A percentile compares a stretch with the other conserved stretches of the same genome.
Evolutionary conservation across 495 filamentous ascomycete species (phyloP).

Genomic region (Talaromyces wortmannii): DNA sequence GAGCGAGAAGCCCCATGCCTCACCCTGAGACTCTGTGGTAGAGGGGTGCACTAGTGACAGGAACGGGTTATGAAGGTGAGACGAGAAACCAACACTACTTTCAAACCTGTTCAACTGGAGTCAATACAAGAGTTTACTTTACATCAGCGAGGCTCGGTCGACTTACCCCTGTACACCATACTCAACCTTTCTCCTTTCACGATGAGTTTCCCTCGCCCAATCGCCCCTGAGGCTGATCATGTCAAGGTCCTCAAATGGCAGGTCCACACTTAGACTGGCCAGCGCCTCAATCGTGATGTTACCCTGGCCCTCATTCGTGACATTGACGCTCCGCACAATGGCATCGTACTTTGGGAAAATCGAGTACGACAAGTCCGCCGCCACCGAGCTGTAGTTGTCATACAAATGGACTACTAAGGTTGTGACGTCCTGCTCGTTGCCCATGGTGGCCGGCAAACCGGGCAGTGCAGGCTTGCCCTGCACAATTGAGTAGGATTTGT

Average conservation of each 20-base stretch:
- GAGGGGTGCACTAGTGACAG: slow-evolving; percentile 39
- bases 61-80: slow-evolving; percentile 49
- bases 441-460: too few relatives aligned
- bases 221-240: slow-evolving; percentile 46
- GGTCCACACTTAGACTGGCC: slow-evolving; percentile 46
- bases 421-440: too few relatives aligned
- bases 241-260: slow-evolving; percentile 45
- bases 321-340: slow-evolving; percentile 41
- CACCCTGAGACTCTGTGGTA: slow-evolving; percentile 43
- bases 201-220: slow-evolving; percentile 44
- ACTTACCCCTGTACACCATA: slow-evolving; percentile 26
- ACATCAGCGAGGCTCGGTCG: too few relatives aligned
- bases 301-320: slow-evolving; percentile 41
- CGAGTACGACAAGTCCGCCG: too few relatives aligned
- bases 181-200: slow-evolving; percentile 25
- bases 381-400: too few relatives aligned
- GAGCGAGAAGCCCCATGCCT: slow-evolving; percentile 49
- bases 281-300: slow-evolving; percentile 40
- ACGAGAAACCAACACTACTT: slow-evolving; percentile 44
- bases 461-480: too few relatives aligned
- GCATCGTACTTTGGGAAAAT: slow-evolving; percentile 47
- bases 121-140: too few relatives aligned
- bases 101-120: slow-evolving; percentile 34
- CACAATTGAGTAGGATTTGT: too few relatives aligned
- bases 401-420: too few relatives aligned